Evolutionary conservation across 129 eudicot species (phyloP).

Genomic region (Escallonia rubra): DNA sequence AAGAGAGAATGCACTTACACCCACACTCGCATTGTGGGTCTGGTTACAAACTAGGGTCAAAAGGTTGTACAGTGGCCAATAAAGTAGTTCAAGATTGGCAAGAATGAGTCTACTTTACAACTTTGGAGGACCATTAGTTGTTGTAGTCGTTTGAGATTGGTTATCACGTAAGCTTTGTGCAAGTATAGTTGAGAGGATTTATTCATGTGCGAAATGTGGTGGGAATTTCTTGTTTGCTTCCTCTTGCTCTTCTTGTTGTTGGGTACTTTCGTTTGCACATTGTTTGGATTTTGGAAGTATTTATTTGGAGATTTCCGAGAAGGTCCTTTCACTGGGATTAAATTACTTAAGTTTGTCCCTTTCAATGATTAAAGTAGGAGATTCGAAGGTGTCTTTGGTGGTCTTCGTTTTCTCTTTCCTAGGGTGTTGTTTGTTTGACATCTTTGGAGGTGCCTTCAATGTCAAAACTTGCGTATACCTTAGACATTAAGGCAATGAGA

Average conservation of each 20-base stretch:
- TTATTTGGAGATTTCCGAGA: neutral
- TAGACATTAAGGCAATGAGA: neutral
- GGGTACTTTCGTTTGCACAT: no score
- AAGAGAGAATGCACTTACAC: neutral
- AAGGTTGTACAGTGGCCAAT: neutral
- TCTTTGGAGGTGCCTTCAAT: neutral
- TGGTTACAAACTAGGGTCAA: neutral
- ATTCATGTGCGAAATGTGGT: neutral
- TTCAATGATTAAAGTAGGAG: neutral
- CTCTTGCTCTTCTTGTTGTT: neutral
- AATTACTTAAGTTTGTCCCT: neutral
- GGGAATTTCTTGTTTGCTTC: neutral
- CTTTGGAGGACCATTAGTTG: neutral
- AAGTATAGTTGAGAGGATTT: neutral
- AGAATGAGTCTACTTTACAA: neutral
- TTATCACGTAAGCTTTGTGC: constrained; percentile 1
- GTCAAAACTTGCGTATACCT: neutral
- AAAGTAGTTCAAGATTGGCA: constrained; percentile 1
- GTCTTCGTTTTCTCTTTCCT: no score
- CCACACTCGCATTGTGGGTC: neutral
- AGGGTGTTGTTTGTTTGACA: neutral
- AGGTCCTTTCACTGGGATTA: neutral
- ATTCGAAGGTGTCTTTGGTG: no score
- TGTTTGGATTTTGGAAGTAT: no score
- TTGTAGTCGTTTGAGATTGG: constrained; percentile 2